phyloP scores from a whole-genome alignment of 2,329 filamentous ascomycete species.

The Ophiostoma quercus region DNA sequence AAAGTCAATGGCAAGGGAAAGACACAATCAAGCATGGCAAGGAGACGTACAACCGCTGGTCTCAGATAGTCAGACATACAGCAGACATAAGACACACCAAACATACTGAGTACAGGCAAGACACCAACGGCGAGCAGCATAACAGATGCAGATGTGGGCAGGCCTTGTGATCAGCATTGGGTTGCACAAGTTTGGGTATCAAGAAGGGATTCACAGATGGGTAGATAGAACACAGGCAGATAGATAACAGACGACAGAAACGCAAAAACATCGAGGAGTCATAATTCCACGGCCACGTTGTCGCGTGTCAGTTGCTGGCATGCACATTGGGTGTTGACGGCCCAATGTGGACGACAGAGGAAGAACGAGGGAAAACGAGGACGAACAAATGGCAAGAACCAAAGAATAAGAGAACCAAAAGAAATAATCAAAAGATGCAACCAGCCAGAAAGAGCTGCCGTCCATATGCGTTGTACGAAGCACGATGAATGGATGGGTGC shows the following conservation, averaged over 20 bases:
- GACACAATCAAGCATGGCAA: no score
- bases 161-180: slow-evolving; percentile 1
- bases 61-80: not conserved
- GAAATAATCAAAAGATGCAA: not conserved
- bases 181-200: not conserved
- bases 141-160: not conserved
- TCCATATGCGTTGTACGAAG: not conserved
- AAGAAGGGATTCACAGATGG: not conserved
- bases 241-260: no score
- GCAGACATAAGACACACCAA: no score
- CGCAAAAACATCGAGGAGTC: not conserved
- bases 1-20: no score
- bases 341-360: not conserved
- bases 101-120: not conserved
- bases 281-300: not conserved
- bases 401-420: not conserved
- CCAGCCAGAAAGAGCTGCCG: not conserved
- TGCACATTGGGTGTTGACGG: not conserved
- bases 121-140: slow-evolving; percentile 5
- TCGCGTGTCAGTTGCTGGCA: not conserved
- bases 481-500: not conserved
- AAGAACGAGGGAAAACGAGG: not conserved
- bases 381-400: not conserved
- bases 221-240: no score
- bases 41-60: not conserved